A percentile compares a stretch with the other conserved stretches of the same genome.
phyloP scores from a whole-genome alignment of 139 green algal genomes.

The Gonium pectorale region DNA sequence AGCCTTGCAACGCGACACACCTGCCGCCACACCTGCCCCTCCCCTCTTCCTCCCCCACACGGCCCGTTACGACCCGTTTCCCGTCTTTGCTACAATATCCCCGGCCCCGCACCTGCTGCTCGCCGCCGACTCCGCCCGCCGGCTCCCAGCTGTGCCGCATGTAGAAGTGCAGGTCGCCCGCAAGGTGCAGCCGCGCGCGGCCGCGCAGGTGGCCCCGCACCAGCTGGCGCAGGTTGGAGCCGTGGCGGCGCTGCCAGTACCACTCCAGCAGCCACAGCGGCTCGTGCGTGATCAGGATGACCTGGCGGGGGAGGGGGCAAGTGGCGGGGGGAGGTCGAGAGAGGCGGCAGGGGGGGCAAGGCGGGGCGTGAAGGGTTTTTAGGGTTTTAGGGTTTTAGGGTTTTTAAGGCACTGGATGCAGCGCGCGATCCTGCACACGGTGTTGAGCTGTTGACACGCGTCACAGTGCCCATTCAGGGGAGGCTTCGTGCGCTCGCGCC shows the following conservation, averaged over 20 bases:
- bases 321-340: background rate
- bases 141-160: constrained; percentile 80
- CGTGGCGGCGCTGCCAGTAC: constrained; percentile 68
- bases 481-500: too few relatives aligned
- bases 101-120: too few relatives aligned
- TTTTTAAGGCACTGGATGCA: too few relatives aligned
- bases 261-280: constrained; percentile 90
- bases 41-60: background rate
- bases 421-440: too few relatives aligned
- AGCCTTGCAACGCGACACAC: too few relatives aligned
- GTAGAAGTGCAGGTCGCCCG: constrained; percentile 93
- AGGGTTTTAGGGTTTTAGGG: too few relatives aligned
- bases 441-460: too few relatives aligned
- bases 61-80: background rate
- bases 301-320: constrained; percentile 37
- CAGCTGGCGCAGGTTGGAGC: constrained; percentile 84
- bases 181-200: constrained; percentile 78
- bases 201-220: constrained; percentile 83
- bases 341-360: too few relatives aligned
- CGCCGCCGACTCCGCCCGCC: constrained; percentile 4
- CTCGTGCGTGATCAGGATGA: constrained; percentile 91
- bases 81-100: background rate
- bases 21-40: too few relatives aligned
- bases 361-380: too few relatives aligned
- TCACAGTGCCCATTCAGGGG: too few relatives aligned